Evolutionary conservation across 768 basidiomycete genomes (phyloP), one percentile per base, ranked within the genome.

Genomic region (Russula earlei): DNA sequence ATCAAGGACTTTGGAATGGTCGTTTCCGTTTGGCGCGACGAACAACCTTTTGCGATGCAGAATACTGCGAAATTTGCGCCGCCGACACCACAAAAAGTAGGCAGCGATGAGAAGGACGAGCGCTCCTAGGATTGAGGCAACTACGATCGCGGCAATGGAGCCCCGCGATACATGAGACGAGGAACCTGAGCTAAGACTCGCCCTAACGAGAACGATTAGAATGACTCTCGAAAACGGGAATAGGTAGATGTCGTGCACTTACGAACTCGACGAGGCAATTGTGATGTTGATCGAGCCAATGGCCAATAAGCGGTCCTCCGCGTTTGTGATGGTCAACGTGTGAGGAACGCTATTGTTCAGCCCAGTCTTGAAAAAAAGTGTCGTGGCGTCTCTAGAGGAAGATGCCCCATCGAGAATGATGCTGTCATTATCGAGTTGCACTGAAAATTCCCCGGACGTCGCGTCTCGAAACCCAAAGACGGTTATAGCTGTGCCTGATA

Each of bases 331-430:
- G 12, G 73, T 65, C 22, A 91, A 64, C 4, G 70, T 64, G 64
- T 91, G 86, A 14, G 62, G 51, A 7, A 60, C 31, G 49, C 68
- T 69, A 14, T 77, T 72, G 61, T 87, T 73, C 43, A 91, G 75
- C 17, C 79, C 80, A 19, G 80, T 79, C 37, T 78, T 75, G 62
- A 77, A 83, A 66, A 82, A 90, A 11, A 91, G 72, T 4, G 87
- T 70, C 11, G 80, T 72, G 44, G 74, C 66, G 27, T 77, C 69
- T 36, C 70, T 74, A 64, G 78, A 83, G 0, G 81, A 80, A 4
- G 83, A 78, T 52, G 68, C 68, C 3, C 76, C 79, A 29, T 77
- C 78, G 49, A 81, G 69, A 2, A 61, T 68, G 31, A 77, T 73
- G 34, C 74, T 77, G 20, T 69, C 67, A 54, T 79, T 73, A 60